Base-by-base conservation (phyloP, 208 protist species). In the Wallacemonas rigidus region DNA sequence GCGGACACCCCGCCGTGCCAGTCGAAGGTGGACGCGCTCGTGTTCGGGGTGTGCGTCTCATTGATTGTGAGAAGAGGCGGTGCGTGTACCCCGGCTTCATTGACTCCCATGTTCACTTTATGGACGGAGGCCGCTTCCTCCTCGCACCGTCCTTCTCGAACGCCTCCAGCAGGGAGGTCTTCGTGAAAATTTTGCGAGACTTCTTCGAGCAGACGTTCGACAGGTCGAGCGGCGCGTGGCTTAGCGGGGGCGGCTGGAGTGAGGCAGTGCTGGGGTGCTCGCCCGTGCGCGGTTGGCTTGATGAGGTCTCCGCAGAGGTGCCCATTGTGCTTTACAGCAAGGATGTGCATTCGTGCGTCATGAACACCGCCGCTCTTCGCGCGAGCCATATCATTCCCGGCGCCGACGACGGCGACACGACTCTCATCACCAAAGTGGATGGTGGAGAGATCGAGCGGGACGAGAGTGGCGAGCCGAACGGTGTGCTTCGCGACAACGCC, bases 401-500 rank as follows among this genome's bases (percentile, higher is more conserved):
- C 35, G 73, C 76, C 9, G 47, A 57, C 14, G 72, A 81, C 70
- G 75, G 51, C 17, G 74, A 75, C 51, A 71, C 74, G 12, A 65
- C 60, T 3, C 68, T 85, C 9, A 70, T 82, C 44, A 85, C 83
- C 26, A 47, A 74, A 8, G 69, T 83, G 9, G 77, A 80, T 38
- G 73, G 74, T 9, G 80, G 81, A 35, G 67, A 67, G 26, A 80
- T 87, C 50, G 82, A 87, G 69, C 36, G 61, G 12, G 76, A 83
- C 39, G 78, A 43, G 38, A 48, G 75, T 41, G 85, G 86, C 9
- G 62, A 74, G 62, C 83, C 85, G 15, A 93, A 72, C 50, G 88
- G 85, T 17, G 67, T 91, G 43, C 61, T 93, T n/a, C 76, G 83
- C 55, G 85, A 93, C 61, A 86, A 86, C 47, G 88, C 85, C 9